Evolutionary conservation across 2,329 filamentous ascomycete genomes (phyloP).

Genomic region (Endocalyx cinctus): DNA sequence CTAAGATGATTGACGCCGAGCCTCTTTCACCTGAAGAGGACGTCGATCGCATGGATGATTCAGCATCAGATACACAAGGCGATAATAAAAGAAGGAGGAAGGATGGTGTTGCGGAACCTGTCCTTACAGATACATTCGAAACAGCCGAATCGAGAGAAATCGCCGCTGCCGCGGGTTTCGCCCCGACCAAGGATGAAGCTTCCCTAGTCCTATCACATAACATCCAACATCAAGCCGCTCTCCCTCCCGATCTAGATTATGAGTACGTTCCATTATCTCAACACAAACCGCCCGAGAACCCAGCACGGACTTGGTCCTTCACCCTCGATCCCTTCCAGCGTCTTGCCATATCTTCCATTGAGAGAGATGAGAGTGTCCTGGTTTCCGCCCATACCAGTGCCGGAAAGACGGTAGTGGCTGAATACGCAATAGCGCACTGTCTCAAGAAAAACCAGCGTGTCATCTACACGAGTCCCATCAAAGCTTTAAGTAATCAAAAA

Average conservation of each 20-base stretch:
- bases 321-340: slow-evolving; percentile 97
- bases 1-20: slow-evolving; percentile 28
- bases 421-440: slow-evolving; percentile 97
- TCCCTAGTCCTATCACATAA: slow-evolving; percentile 89
- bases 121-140: slow-evolving; percentile 90
- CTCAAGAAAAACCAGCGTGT: slow-evolving; percentile 96
- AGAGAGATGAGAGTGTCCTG: slow-evolving; percentile 91
- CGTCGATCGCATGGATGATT: slow-evolving; percentile 27
- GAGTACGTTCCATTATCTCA: slow-evolving; percentile 92
- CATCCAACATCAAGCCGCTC: slow-evolving; percentile 94
- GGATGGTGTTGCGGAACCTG: slow-evolving; percentile 66
- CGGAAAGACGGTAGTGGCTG: slow-evolving; percentile 96
- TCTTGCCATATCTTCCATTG: slow-evolving; percentile 88
- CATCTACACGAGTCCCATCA: slow-evolving; percentile 99
- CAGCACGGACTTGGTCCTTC: slow-evolving; percentile 81
- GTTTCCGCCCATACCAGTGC: slow-evolving; percentile 97
- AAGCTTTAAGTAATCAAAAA: slow-evolving; percentile 97
- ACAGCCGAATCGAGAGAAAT: slow-evolving; percentile 92
- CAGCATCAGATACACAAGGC: slow-evolving; percentile 40
- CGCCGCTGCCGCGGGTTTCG: slow-evolving; percentile 68
- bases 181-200: slow-evolving; percentile 53
- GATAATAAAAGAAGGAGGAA: slow-evolving; percentile 61
- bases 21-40: slow-evolving; percentile 32
- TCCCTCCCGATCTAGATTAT: slow-evolving; percentile 91
- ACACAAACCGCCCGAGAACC: slow-evolving; percentile 84